These are phyloP conservation scores for Ramichloridium luteum DNA, from an alignment of 2,329 filamentous ascomycete species.

Conservation along the genomic window DNA sequence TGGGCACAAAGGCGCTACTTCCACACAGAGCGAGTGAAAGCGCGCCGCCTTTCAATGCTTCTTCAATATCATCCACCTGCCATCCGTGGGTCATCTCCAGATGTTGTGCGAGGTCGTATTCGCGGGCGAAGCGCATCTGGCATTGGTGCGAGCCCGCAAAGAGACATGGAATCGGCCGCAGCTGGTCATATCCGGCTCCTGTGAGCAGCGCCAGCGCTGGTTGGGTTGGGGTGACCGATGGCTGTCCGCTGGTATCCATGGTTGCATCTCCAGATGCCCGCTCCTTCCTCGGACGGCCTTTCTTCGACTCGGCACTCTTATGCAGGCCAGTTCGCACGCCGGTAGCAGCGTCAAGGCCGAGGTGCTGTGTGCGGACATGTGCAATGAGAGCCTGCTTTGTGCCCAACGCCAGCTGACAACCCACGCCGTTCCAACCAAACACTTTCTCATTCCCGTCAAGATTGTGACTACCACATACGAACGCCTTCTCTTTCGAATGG, in stretches of 20 bases:
- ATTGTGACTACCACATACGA: conserved; percentile 24
- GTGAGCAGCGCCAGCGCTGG: conserved; percentile 39
- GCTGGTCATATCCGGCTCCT: conserved; percentile 43
- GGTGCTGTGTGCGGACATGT: conserved; percentile 71
- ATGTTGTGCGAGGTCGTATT: conserved; percentile 47
- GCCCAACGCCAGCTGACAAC: conserved; percentile 63
- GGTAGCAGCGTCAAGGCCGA: conserved; percentile 39
- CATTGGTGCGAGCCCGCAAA: conserved; percentile 31
- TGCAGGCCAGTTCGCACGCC: conserved; percentile 6
- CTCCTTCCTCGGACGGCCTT: conserved; percentile 21
- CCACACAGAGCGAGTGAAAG: neutral
- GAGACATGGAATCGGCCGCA: conserved; percentile 40
- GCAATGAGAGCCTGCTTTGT: conserved; percentile 71
- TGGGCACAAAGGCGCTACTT: too few species aligned
- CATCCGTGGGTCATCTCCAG: conserved; percentile 35
- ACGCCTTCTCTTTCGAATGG: conserved; percentile 61
- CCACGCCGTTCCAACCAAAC: conserved; percentile 47
- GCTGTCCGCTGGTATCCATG: conserved; percentile 30
- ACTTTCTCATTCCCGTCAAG: neutral
- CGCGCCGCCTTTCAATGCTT: conserved; percentile 28
- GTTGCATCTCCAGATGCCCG: conserved; percentile 25
- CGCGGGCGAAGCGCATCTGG: conserved; percentile 42
- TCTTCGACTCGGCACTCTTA: conserved; percentile 1
- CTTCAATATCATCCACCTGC: conserved; percentile 27
- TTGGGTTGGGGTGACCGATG: conserved; percentile 4